Base-by-base conservation (phyloP, 768 basidiomycete species). In the Kwoniella newhampshirensis region DNA sequence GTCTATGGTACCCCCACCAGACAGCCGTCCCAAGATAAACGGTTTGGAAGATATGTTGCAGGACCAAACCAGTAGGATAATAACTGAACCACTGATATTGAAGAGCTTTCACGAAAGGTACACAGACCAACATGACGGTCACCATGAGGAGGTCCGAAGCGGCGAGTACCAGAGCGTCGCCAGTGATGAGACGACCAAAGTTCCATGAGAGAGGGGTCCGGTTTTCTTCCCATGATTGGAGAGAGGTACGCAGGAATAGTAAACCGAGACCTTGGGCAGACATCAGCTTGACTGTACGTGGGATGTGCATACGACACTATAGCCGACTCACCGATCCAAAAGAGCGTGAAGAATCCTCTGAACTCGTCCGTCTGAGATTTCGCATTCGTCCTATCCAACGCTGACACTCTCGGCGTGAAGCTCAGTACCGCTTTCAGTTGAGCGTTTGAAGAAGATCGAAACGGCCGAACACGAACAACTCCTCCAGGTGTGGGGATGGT, bases 291-390 rank as follows among this genome's bases (percentile, higher is more conserved):
- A 9, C 5, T 28, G 2, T 4, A 13, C 23, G 43, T n/a, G n/a
- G 13, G n/a, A n/a, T n/a, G n/a, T n/a, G n/a, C n/a, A n/a, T n/a
- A n/a, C n/a, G n/a, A n/a, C n/a, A n/a, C n/a, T n/a, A n/a, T n/a
- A n/a, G n/a, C n/a, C 6, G 12, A 71, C 67, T 60, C 51, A 70
- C 74, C 74, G 32, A 81, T 78, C 80, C 96, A 98, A 79, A 98
- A 98, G 47, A 98, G 82, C 3, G 88, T 84, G 77, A 91, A 97
- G 80, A 98, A 98, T 1, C 94, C 94, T 47, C 92, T 83, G 75
- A 96, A 96, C 75, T 91, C 87, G 76, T 98, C 94, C 9, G 82
- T 76, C 27, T 84, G 83, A 20, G 87, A 86, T 11, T 78, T 75
- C 68, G 84, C 83, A 73, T 96, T 94, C 60, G 81, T 80, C 44